Evolutionary conservation across 2,329 filamentous ascomycete species (phyloP).

Genomic region (Trichoderma sp.): DNA sequence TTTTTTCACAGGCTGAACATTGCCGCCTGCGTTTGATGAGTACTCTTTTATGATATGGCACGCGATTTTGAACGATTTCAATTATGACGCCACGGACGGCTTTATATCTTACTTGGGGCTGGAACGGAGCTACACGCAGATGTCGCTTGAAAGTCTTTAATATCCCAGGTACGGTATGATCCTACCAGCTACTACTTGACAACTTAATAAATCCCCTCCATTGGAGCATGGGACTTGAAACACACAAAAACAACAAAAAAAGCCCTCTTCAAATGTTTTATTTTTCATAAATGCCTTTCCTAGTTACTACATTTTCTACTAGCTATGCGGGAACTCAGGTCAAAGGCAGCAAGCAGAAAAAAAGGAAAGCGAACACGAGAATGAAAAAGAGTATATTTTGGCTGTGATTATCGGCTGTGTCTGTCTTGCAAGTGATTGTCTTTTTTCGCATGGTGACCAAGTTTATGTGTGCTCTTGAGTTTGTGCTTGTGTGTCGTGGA

Average conservation of each 20-base stretch:
- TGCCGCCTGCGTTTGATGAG: slow-evolving; percentile 38
- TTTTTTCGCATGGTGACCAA: background rate
- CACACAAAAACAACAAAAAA: slow-evolving; percentile 32
- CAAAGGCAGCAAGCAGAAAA: slow-evolving; percentile 38
- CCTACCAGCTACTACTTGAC: slow-evolving; percentile 38
- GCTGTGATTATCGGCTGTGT: slow-evolving; percentile 21
- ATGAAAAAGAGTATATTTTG: slow-evolving; percentile 41
- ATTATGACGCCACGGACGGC: slow-evolving; percentile 41
- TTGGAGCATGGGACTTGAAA: slow-evolving; percentile 37
- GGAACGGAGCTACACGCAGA: slow-evolving; percentile 35
- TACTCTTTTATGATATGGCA: slow-evolving; percentile 46
- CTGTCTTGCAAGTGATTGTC: slow-evolving; percentile 2
- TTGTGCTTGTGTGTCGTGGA: background rate
- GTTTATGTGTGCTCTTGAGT: background rate
- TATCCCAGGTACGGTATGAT: slow-evolving; percentile 37
- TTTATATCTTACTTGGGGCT: slow-evolving; percentile 36
- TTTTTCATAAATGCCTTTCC: slow-evolving; percentile 43
- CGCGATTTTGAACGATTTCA: slow-evolving; percentile 46
- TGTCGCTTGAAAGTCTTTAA: slow-evolving; percentile 37
- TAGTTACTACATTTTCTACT: slow-evolving; percentile 40
- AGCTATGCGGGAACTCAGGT: slow-evolving; percentile 45
- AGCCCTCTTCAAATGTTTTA: slow-evolving; percentile 37
- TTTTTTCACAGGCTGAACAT: slow-evolving; percentile 36
- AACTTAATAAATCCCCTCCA: slow-evolving; percentile 39
- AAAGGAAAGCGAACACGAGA: slow-evolving; percentile 42